A percentile compares a stretch with the other conserved stretches of the same genome.
Conservation (phyloP, 2,329 filamentous ascomycete species). For the Colletotrichum sp. region DNA sequence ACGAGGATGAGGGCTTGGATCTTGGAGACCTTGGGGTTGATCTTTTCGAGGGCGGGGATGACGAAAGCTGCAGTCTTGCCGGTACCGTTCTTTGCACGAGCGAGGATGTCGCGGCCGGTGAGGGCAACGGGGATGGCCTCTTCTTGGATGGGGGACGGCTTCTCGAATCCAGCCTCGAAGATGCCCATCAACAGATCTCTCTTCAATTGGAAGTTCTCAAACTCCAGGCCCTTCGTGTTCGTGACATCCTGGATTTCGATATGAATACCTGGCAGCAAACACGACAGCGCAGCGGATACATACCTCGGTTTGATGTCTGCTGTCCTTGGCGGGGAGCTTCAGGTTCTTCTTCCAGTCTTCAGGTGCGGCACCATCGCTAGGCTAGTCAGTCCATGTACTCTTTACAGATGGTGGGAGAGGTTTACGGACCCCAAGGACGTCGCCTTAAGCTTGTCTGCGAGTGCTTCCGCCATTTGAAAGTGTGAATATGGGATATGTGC, state of each 20-base stretch:
- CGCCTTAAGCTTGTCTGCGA: slow-evolving; percentile 49
- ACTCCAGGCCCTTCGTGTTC: slow-evolving; percentile 95
- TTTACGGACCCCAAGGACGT: slow-evolving; percentile 44
- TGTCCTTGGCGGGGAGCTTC: slow-evolving; percentile 76
- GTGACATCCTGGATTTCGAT: slow-evolving; percentile 79
- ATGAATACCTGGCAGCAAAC: neutral
- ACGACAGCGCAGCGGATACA: slow-evolving; percentile 21
- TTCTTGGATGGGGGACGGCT: slow-evolving; percentile 98
- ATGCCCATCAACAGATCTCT: slow-evolving; percentile 98
- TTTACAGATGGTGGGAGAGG: neutral
- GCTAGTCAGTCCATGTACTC: slow-evolving; percentile 36
- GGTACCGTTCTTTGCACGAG: slow-evolving; percentile 97
- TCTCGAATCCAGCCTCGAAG: slow-evolving; percentile 98
- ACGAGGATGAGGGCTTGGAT: slow-evolving; percentile 97
- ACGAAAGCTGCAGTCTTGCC: slow-evolving; percentile 98
- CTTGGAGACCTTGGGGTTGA: slow-evolving; percentile 96
- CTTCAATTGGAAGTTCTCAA: slow-evolving; percentile 96
- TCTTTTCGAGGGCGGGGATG: slow-evolving; percentile 91
- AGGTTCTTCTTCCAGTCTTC: slow-evolving; percentile 78
- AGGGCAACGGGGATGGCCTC: slow-evolving; percentile 97
- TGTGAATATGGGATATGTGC: slow-evolving; percentile 6
- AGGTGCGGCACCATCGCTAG: slow-evolving; percentile 53
- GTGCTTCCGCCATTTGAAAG: slow-evolving; percentile 46
- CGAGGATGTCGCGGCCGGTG: slow-evolving; percentile 92
- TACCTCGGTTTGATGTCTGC: slow-evolving; percentile 82